phyloP scores from a whole-genome alignment of 2,329 filamentous ascomycete species.

The Macroventuria anomochaeta region DNA sequence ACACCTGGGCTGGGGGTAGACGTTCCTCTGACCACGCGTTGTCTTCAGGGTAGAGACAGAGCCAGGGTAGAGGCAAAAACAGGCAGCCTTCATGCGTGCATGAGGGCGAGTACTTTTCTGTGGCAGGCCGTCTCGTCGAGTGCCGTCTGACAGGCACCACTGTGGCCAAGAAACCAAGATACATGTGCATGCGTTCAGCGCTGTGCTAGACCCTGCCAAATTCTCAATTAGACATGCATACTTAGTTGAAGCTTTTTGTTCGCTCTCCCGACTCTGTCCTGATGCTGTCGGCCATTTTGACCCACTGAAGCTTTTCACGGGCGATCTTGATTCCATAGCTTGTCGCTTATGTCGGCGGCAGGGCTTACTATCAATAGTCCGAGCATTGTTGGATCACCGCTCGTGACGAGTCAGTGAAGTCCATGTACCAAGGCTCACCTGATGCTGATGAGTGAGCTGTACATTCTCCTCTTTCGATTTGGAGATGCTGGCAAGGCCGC shows the following conservation, averaged over 20 bases:
- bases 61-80: no score
- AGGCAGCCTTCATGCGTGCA: not conserved
- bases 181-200: not conserved
- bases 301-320: not conserved
- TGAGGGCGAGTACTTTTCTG: not conserved
- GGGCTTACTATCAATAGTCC: slow-evolving; percentile 12
- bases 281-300: not conserved
- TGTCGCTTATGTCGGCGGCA: slow-evolving; percentile 7
- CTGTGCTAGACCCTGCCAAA: not conserved
- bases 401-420: slow-evolving; percentile 1
- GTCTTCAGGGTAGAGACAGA: no score
- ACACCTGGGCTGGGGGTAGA: not conserved
- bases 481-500: not conserved
- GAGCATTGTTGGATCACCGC: not conserved
- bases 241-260: not conserved
- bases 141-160: not conserved
- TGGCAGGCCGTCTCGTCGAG: not conserved
- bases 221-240: not conserved
- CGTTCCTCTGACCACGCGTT: no score
- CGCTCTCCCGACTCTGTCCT: not conserved
- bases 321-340: not conserved
- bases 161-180: not conserved
- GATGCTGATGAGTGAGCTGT: slow-evolving; percentile 2
- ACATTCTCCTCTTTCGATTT: not conserved
- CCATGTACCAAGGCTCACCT: slow-evolving; percentile 9